A percentile compares a stretch with the other conserved stretches of the same genome.
Evolutionary conservation across 139 green algal genomes (phyloP).

Genomic region (Pleodorina starrii): DNA sequence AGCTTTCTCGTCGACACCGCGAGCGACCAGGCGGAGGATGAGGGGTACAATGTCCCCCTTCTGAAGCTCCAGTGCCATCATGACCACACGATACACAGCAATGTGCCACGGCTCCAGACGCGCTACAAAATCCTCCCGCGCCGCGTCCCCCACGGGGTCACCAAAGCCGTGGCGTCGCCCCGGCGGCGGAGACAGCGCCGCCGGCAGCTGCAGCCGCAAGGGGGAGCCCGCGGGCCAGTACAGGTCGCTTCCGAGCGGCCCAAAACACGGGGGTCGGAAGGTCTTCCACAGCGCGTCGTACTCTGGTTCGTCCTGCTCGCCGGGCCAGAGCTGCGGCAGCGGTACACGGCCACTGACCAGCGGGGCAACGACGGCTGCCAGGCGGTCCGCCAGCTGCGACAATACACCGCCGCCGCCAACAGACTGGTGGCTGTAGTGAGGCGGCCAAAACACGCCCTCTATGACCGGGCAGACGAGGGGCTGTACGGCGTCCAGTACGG

Average conservation of each 20-base stretch:
- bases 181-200: neutral
- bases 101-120: neutral
- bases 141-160: constrained; percentile 3
- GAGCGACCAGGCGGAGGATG: too few species aligned
- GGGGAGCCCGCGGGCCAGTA: neutral
- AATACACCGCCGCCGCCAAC: neutral
- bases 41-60: too few species aligned
- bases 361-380: neutral
- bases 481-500: neutral
- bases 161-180: neutral
- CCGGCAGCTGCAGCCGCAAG: neutral
- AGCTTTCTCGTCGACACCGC: too few species aligned
- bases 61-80: too few species aligned
- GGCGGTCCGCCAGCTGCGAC: neutral
- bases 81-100: neutral
- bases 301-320: too few species aligned
- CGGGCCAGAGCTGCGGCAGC: too few species aligned
- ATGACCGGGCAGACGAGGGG: neutral
- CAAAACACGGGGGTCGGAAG: neutral
- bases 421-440: neutral
- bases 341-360: neutral
- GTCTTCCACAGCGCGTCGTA: neutral
- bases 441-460: neutral
- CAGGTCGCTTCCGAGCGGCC: neutral
- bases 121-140: neutral